phyloP scores from a whole-genome alignment of 2,329 filamentous ascomycete genomes.

The Ceratocystis lukuohia region DNA sequence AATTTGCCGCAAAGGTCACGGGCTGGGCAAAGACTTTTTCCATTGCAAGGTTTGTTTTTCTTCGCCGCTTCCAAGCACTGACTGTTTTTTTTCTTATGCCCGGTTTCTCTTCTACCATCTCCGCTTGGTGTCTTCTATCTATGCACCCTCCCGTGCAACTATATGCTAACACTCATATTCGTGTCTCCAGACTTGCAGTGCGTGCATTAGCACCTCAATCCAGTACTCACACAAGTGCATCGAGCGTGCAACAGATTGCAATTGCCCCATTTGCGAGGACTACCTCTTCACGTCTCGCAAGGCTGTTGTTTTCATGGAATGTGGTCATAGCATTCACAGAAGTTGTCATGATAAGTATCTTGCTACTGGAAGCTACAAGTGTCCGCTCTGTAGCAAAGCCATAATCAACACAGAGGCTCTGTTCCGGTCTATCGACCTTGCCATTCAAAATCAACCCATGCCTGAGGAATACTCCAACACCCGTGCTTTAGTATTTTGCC shows the following conservation, averaged over 20 bases:
- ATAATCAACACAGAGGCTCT: slow-evolving; percentile 96
- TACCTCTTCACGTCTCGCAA: slow-evolving; percentile 89
- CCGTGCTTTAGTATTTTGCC: slow-evolving; percentile 75
- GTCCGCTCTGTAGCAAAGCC: slow-evolving; percentile 90
- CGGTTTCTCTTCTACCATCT: not conserved
- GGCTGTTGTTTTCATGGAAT: slow-evolving; percentile 85
- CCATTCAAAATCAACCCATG: slow-evolving; percentile 85
- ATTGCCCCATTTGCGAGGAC: slow-evolving; percentile 92
- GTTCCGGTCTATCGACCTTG: slow-evolving; percentile 79
- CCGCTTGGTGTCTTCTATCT: not conserved
- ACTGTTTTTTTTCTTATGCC: not conserved
- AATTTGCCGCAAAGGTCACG: slow-evolving; percentile 81
- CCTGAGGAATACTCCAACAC: slow-evolving; percentile 68
- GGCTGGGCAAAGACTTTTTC: slow-evolving; percentile 90
- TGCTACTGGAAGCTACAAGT: slow-evolving; percentile 83
- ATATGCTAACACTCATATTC: slow-evolving; percentile 19
- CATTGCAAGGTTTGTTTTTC: slow-evolving; percentile 70
- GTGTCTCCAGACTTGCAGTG: slow-evolving; percentile 59
- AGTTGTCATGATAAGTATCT: slow-evolving; percentile 70
- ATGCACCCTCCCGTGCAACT: not conserved
- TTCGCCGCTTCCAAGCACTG: not conserved
- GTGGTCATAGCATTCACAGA: slow-evolving; percentile 90
- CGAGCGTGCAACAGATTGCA: slow-evolving; percentile 83
- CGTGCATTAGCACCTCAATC: slow-evolving; percentile 83
- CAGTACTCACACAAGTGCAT: slow-evolving; percentile 83